Conservation (phyloP, 2,329 filamentous ascomycete species). For the Fusarium sublunatum region DNA sequence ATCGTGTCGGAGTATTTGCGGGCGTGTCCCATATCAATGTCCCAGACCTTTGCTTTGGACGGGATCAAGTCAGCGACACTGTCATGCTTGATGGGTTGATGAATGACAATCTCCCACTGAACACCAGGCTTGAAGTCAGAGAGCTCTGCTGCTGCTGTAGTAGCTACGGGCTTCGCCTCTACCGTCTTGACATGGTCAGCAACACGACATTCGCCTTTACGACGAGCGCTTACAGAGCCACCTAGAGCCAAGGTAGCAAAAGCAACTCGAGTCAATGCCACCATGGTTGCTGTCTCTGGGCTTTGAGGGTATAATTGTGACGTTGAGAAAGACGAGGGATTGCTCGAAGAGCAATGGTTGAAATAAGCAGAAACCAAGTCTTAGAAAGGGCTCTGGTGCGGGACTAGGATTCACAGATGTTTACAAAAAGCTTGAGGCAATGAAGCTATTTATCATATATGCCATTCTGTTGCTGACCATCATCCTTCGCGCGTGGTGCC, state of each 20-base stretch:
- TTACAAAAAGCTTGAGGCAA: neutral
- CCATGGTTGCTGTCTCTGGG: conserved; percentile 25
- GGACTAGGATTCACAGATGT: neutral
- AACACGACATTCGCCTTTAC: conserved; percentile 17
- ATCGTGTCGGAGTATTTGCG: conserved; percentile 44
- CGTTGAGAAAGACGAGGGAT: neutral
- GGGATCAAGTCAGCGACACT: conserved; percentile 43
- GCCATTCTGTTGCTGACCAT: neutral
- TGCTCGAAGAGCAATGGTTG: neutral
- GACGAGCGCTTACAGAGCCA: conserved; percentile 27
- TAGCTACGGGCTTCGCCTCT: conserved; percentile 10
- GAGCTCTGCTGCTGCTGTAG: neutral
- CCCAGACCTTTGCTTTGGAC: conserved; percentile 45
- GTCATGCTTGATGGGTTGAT: conserved; percentile 47
- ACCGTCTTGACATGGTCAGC: conserved; percentile 7
- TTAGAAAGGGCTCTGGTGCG: neutral
- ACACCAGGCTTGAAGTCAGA: conserved; percentile 46
- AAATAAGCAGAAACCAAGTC: conserved; percentile 6
- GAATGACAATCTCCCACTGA: conserved; percentile 48
- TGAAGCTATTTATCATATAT: neutral
- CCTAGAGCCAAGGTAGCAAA: conserved; percentile 31
- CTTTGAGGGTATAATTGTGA: neutral
- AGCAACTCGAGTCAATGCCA: conserved; percentile 26
- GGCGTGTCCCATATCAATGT: conserved; percentile 49
- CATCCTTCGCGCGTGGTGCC: neutral